phyloP scores from a whole-genome alignment of 768 basidiomycete genomes.

The Rhizopogon vinicolor region DNA sequence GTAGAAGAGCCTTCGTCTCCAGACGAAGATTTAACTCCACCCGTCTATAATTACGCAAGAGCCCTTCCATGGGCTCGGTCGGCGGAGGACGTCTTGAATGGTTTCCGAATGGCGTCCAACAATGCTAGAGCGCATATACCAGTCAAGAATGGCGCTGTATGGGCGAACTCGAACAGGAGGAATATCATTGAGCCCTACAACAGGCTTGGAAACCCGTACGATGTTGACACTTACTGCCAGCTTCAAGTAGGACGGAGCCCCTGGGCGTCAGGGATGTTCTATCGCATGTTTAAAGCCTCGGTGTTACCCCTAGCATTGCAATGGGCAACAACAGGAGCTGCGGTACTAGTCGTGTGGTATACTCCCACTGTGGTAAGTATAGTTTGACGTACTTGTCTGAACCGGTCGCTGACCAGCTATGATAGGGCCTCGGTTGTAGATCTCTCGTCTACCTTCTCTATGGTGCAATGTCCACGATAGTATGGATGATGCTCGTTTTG shows the following conservation, averaged over 20 bases:
- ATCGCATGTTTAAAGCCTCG: constrained; percentile 18
- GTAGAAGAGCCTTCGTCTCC: constrained; percentile 9
- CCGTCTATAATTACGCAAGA: constrained; percentile 22
- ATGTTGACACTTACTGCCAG: constrained; percentile 13
- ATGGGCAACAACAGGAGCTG: constrained; percentile 23
- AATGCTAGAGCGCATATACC: constrained; percentile 6
- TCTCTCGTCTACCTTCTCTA: constrained; percentile 28
- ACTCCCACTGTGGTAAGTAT: constrained; percentile 20
- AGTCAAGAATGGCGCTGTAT: background rate
- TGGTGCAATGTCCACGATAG: constrained; percentile 20
- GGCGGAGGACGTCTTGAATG: background rate
- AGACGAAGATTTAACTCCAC: constrained; percentile 20
- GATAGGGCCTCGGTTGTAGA: constrained; percentile 29
- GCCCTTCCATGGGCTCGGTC: constrained; percentile 14
- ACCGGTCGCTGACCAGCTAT: background rate
- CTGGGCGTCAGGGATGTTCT: constrained; percentile 15
- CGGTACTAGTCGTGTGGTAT: constrained; percentile 16
- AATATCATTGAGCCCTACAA: constrained; percentile 2
- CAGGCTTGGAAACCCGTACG: constrained; percentile 4
- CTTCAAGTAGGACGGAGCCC: constrained; percentile 2
- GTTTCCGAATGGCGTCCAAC: constrained; percentile 2
- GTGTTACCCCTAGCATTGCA: constrained; percentile 18
- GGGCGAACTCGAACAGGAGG: constrained; percentile 1
- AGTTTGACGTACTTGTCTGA: background rate
- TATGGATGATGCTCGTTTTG: constrained; percentile 25